Evolutionary conservation across 177 flowering plant genomes (phyloP).

Genomic region (Tripterygium wilfordii): DNA sequence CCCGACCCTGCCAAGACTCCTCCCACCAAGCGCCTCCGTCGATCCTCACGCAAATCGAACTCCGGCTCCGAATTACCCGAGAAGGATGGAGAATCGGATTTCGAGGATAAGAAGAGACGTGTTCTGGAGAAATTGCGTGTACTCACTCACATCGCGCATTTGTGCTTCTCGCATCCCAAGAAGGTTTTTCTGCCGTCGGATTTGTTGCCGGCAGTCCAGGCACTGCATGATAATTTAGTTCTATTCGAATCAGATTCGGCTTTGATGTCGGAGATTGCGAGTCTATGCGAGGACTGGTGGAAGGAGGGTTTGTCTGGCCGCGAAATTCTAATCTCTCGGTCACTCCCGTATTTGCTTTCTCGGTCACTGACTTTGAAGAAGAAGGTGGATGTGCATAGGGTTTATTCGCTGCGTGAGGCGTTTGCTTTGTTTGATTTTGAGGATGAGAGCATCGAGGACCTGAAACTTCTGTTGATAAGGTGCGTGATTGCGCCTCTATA

Average conservation of each 20-base stretch:
- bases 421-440: slow-evolving; percentile 78
- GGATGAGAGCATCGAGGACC: slow-evolving; percentile 91
- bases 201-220: slow-evolving; percentile 44
- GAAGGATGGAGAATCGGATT: background rate
- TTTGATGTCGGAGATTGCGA: slow-evolving; percentile 47
- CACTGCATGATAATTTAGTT: slow-evolving; percentile 65
- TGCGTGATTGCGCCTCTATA: slow-evolving; percentile 78
- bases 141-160: slow-evolving; percentile 28
- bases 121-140: slow-evolving; percentile 33
- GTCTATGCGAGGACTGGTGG: slow-evolving; percentile 92
- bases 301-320: slow-evolving; percentile 51
- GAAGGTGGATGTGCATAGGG: slow-evolving; percentile 78
- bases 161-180: slow-evolving; percentile 61
- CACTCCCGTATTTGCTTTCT: slow-evolving; percentile 68
- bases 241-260: slow-evolving; percentile 59
- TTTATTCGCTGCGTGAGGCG: slow-evolving; percentile 70
- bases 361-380: slow-evolving; percentile 58
- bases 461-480: slow-evolving; percentile 70
- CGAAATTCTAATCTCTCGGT: slow-evolving; percentile 73
- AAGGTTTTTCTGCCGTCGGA: slow-evolving; percentile 35
- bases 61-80: background rate
- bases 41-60: slow-evolving; percentile 31
- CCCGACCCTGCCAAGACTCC: slow-evolving; percentile 35
- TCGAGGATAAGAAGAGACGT: slow-evolving; percentile 4
- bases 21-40: slow-evolving; percentile 51